These are phyloP conservation scores for Chrysoporthe puriensis DNA, from an alignment of 2,329 filamentous ascomycete species.

Conservation along the genomic window DNA sequence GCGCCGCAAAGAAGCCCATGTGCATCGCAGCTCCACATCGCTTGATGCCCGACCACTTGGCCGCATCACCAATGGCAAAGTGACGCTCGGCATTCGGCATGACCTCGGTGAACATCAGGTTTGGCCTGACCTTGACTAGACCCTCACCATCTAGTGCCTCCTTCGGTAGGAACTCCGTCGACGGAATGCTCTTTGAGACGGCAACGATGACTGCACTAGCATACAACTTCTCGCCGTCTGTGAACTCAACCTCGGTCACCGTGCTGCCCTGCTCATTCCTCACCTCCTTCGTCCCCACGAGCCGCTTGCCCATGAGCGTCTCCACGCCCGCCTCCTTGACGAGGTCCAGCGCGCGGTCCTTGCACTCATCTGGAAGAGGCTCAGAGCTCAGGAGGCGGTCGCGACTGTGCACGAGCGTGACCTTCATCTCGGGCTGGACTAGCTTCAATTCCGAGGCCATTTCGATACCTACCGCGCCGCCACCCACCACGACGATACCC, in stretches of 20 bases:
- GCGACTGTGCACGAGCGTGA: constrained; percentile 77
- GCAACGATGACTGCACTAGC: constrained; percentile 72
- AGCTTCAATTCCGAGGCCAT: constrained; percentile 80
- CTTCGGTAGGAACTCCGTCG: constrained; percentile 64
- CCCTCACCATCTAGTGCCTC: constrained; percentile 65
- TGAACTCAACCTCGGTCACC: constrained; percentile 57
- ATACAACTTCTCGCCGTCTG: constrained; percentile 60
- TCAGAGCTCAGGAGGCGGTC: constrained; percentile 73
- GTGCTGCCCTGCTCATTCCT: constrained; percentile 46
- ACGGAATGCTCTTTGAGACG: constrained; percentile 65
- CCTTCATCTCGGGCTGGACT: constrained; percentile 63
- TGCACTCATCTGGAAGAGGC: constrained; percentile 70
- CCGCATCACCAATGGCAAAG: constrained; percentile 72
- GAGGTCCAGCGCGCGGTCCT: constrained; percentile 61
- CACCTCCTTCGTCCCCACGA: constrained; percentile 53
- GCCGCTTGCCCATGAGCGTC: constrained; percentile 63
- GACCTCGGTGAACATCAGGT: constrained; percentile 55
- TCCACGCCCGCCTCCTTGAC: constrained; percentile 67
- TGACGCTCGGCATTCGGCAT: constrained; percentile 63
- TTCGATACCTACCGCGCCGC: constrained; percentile 76
- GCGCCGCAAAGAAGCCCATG: constrained; percentile 67
- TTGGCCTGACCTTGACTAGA: constrained; percentile 65
- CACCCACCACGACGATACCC: constrained; percentile 75
- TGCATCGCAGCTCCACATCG: constrained; percentile 77
- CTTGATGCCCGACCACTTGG: constrained; percentile 77